Base-by-base conservation (phyloP, 345 rosid genomes). In the Lepidium aucheri region DNA sequence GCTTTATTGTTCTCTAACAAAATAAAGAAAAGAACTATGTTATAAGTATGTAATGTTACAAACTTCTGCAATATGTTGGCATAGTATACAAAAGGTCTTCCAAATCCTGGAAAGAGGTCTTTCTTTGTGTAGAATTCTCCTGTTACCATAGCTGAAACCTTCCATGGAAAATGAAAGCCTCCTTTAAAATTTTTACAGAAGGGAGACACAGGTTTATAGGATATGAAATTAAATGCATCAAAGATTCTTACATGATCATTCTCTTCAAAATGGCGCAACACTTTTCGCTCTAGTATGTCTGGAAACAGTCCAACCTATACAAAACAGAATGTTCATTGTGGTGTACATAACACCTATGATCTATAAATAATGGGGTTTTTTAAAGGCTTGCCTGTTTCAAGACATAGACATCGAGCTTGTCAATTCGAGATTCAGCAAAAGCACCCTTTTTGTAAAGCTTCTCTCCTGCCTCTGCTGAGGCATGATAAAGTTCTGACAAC, bases 71-170 rank as follows among this genome's bases (percentile, higher is more conserved):
- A 51, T 72, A 91, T 68, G 77, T 84, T 82, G 18, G 95, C 92
- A 56, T 86, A 76, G 73, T 84, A 91, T n/a, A 84, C 95, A 76
- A 84, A 89, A 49, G 98, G 98, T 46, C 92, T 74, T 73, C 92
- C 96, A 73, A 89, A 91, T 76, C 98, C 98, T 3, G 95, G 95
- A 75, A 91, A 91, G 30, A 84, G 79, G 41, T 87, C 85, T 74
- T 87, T 86, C 80, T 65, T 91, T 18, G 85, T 67, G 60, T 91
- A 91, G 75, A 91, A 91, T 39, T 91, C 96, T 55, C 90, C 92
- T 1, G 98, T 89, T 69, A 89, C 83, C 81, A 89, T 66, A 74
- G 98, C 98, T 58, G 95, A 87, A 73, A 89, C 83, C 98, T 89
- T 83, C 64, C 77, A 77, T 72, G 6, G 46, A 8, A 11, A 72